Evolutionary conservation across 2,329 filamentous ascomycete genomes (phyloP), one percentile per base, ranked within the genome.

Genomic region (Alternaria sp.): DNA sequence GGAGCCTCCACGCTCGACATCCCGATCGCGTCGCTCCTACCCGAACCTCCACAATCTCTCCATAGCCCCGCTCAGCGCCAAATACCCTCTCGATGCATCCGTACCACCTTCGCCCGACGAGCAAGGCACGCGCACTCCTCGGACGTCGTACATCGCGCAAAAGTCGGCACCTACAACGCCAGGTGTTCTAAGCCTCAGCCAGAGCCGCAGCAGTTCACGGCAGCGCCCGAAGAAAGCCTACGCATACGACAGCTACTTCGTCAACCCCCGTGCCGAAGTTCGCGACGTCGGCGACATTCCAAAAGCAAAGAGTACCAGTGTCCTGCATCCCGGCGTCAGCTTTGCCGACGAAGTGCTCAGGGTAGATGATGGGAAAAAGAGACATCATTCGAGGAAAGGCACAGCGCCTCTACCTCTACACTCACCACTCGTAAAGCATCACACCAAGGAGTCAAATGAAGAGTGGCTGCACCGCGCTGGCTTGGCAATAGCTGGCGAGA

Each of bases 381-480:
- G 68, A 32, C 72, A 76, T 49, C 75, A 81, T 47, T 69, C 59
- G 13, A 66, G 77, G 25, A 79, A 79, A 54, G 62, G 71, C 62
- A 77, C 73, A 3, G 72, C 74, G 8, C 74, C 74, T 2, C 54
- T 76, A 19, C 73, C 75, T 3, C 57, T 77, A 3, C 69, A 69
- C 52, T 70, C 69, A 43, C 71, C 73, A 4, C 62, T 72, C 11
- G 63, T 63, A 23, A 66, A 73, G 45, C 71, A 79, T 57, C 76
- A 79, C 56, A 78, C 76, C 26, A 73, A 61, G 59, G 74, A 78
- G 23, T 47, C 69, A 2, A 71, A 69, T 55, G 82, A 87, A 54
- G 86, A 87, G 73, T 90, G 88, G 88, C 80, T 89, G 57, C 83
- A 88, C 47, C 85, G 87, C 56, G 85, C 87, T 0, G 86, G 86